Base-by-base conservation (phyloP, 2,329 filamentous ascomycete genomes). In the Dactylonectria macrodidyma region DNA sequence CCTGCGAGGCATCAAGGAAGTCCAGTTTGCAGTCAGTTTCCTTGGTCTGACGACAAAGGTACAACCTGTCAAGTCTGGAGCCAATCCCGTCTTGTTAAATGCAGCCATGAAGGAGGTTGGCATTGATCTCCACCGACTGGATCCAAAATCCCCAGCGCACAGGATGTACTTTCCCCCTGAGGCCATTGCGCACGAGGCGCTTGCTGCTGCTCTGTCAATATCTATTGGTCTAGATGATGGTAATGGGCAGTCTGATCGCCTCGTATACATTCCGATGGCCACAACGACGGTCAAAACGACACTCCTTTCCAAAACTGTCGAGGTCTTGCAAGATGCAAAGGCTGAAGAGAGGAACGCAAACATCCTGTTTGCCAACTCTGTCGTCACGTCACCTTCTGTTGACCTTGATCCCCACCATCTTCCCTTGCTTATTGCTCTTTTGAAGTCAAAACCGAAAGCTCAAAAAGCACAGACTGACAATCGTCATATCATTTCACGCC, bases 151-250 rank as follows among this genome's bases (percentile, higher is more conserved):
- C 16, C 95, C 96, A 1, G 95, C 95, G 0, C 96, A 99, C 85
- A 91, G 96, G 70, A 99, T 98, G 96, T 98, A 99, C 81, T 99
- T 99, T 78, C 93, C 95, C 2, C 90, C 92, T 24, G 92, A 94
- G 69, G 96, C 98, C 78, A 91, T 98, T 76, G 96, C 96, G 12
- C 96, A 99, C 79, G 95, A 99, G 84, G 96, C 95, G 11, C 87
- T 99, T 41, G 88, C 96, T 24, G 96, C 95, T 19, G 96, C 95
- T 3, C 90, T 99, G 47, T 97, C 96, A 1, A 93, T 99, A 63
- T 95, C 95, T 0, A 87, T 98, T 65, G 96, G 95, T 46, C 86
- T 99, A 41, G 95, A 98, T 76, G 95, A 98, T 78, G 94, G 94
- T n/a, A 90, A 92, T 33, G 93, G 92, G 9, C 93, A 93, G 74